These are phyloP conservation scores for Kazachstania africana DNA, from an alignment of 805 yeast genomes.

Conservation along the genomic window DNA sequence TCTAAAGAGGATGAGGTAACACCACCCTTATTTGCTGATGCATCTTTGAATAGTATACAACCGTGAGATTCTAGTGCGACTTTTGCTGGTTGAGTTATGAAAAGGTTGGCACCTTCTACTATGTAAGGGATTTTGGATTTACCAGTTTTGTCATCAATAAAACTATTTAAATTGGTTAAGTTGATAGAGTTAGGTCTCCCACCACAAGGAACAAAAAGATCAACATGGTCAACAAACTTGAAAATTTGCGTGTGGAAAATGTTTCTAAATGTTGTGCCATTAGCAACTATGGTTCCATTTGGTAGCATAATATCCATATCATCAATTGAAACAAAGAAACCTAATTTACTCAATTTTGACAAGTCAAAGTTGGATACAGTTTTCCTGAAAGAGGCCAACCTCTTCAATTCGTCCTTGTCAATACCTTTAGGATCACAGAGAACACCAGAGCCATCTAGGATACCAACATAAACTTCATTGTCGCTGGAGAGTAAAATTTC, in stretches of 20 bases:
- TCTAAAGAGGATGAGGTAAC: constrained; percentile 94
- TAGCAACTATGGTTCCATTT: constrained; percentile 56
- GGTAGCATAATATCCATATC: constrained; percentile 74
- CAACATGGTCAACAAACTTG: constrained; percentile 52
- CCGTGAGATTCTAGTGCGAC: constrained; percentile 79
- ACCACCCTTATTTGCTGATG: constrained; percentile 97
- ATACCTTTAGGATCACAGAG: constrained; percentile 85
- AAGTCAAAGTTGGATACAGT: constrained; percentile 63
- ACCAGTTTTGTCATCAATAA: constrained; percentile 67
- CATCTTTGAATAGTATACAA: constrained; percentile 80
- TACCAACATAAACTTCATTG: constrained; percentile 72
- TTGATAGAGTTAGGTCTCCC: constrained; percentile 97
- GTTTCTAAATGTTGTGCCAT: constrained; percentile 86
- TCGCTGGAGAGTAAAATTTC: constrained; percentile 74
- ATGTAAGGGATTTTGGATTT: constrained; percentile 70
- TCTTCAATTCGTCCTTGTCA: constrained; percentile 62
- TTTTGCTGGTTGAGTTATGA: constrained; percentile 91
- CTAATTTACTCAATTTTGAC: constrained; percentile 54
- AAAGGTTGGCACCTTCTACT: constrained; percentile 96
- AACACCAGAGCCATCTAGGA: constrained; percentile 95
- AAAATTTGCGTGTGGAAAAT: constrained; percentile 69
- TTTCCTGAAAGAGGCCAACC: constrained; percentile 66
- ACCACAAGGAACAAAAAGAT: constrained; percentile 95
- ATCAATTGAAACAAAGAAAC: constrained; percentile 77
- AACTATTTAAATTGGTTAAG: constrained; percentile 61